Evolutionary conservation across 202 grass and related monocot species (phyloP).

Genomic region (Musa balbisiana): DNA sequence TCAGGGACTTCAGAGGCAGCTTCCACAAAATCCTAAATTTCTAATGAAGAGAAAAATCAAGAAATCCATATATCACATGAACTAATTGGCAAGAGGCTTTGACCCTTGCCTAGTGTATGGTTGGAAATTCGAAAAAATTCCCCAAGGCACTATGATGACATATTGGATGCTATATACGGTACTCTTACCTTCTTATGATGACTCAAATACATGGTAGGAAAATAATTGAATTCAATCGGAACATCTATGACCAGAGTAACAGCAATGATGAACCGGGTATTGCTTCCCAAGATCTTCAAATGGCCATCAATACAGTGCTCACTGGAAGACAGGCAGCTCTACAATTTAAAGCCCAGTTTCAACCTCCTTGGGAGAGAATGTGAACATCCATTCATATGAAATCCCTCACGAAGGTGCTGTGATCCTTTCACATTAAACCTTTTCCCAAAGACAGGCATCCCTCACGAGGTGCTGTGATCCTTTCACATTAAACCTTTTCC

Average conservation of each 20-base stretch:
- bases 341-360: not conserved
- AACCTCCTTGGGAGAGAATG: not conserved
- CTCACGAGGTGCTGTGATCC: not conserved
- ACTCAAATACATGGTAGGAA: conserved; percentile 28
- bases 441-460: not conserved
- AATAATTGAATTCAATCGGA: conserved; percentile 20
- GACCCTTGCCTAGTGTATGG: not conserved
- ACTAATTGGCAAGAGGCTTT: no score
- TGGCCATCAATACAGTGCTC: not conserved
- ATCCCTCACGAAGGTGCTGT: not conserved
- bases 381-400: not conserved
- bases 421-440: not conserved
- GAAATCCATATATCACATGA: no score
- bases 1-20: no score
- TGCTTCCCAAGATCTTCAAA: not conserved
- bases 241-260: conserved; percentile 1
- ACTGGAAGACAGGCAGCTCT: not conserved
- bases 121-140: not conserved
- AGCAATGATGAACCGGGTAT: not conserved
- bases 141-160: not conserved
- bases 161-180: not conserved
- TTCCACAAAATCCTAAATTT: no score
- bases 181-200: conserved; percentile 15
- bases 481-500: not conserved
- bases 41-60: no score